Evolutionary conservation across 148 eudicot genomes (phyloP).

Genomic region (Fagopyrum homotropicum): DNA sequence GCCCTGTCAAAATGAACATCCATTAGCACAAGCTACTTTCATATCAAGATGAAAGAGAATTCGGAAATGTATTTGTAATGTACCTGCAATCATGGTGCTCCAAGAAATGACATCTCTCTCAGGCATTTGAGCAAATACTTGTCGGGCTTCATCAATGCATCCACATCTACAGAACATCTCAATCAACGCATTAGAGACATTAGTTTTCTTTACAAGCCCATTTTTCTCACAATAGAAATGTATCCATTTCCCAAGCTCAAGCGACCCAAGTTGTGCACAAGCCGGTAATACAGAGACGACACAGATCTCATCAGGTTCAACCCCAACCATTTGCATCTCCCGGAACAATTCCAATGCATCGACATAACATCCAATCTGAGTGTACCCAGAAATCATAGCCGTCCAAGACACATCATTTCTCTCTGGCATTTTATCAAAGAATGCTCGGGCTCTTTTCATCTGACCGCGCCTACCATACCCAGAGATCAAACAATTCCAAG

Average conservation of each 20-base stretch:
- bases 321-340: conserved; percentile 29
- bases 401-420: conserved; percentile 40
- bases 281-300: conserved; percentile 34
- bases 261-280: conserved; percentile 33
- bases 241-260: conserved; percentile 41
- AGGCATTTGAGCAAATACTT: conserved; percentile 21
- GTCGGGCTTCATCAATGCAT: conserved; percentile 23
- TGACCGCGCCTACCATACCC: conserved; percentile 21
- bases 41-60: neutral
- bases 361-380: conserved; percentile 19
- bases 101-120: conserved; percentile 34
- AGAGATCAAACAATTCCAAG: conserved; percentile 25
- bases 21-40: neutral
- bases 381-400: conserved; percentile 33
- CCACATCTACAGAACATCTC: conserved; percentile 44
- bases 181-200: conserved; percentile 33
- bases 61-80: conserved; percentile 11
- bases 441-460: conserved; percentile 31
- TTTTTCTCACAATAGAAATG: conserved; percentile 28
- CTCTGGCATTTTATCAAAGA: conserved; percentile 33
- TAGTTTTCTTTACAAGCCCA: conserved; percentile 25
- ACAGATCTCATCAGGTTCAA: conserved; percentile 35
- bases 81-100: conserved; percentile 39
- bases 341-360: conserved; percentile 33
- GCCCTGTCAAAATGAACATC: conserved; percentile 7